phyloP scores from a whole-genome alignment of 2,329 filamentous ascomycete genomes.

The Elsinoe fawcettii region DNA sequence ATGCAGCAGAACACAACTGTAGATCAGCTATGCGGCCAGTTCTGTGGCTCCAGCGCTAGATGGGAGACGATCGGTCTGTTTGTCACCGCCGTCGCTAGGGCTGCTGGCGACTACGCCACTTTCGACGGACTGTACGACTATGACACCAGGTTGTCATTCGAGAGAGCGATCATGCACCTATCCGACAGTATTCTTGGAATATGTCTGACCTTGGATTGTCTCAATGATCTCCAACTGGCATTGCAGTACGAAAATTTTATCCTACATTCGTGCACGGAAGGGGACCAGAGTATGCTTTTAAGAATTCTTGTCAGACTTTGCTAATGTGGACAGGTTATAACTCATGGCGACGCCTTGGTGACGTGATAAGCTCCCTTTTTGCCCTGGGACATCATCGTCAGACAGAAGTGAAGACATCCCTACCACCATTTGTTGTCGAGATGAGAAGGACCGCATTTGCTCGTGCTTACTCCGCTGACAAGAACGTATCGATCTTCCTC shows the following conservation, averaged over 20 bases:
- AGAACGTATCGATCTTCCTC: constrained; percentile 43
- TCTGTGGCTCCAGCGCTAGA: constrained; percentile 26
- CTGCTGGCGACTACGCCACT: constrained; percentile 27
- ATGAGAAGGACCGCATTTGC: constrained; percentile 37
- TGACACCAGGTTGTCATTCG: constrained; percentile 18
- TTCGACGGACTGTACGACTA: constrained; percentile 27
- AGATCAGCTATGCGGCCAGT: constrained; percentile 17
- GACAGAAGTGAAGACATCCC: constrained; percentile 24
- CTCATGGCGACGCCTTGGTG: constrained; percentile 42
- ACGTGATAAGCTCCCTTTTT: constrained; percentile 40
- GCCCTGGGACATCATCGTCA: constrained; percentile 43
- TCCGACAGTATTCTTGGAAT: constrained; percentile 33
- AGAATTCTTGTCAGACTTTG: not conserved
- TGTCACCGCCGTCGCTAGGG: constrained; percentile 33
- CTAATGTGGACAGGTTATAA: constrained; percentile 33
- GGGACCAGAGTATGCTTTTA: constrained; percentile 35
- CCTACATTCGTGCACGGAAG: constrained; percentile 37
- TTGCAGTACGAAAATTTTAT: constrained; percentile 43
- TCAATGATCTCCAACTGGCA: constrained; percentile 41
- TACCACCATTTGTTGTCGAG: constrained; percentile 35
- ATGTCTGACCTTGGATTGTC: constrained; percentile 28
- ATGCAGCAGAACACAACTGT: constrained; percentile 7
- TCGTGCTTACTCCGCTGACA: constrained; percentile 40
- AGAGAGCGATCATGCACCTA: constrained; percentile 29
- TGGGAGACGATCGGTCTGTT: constrained; percentile 38